phyloP scores from a whole-genome alignment of 2,329 filamentous ascomycete genomes.

The Tolypocladium inflatum region DNA sequence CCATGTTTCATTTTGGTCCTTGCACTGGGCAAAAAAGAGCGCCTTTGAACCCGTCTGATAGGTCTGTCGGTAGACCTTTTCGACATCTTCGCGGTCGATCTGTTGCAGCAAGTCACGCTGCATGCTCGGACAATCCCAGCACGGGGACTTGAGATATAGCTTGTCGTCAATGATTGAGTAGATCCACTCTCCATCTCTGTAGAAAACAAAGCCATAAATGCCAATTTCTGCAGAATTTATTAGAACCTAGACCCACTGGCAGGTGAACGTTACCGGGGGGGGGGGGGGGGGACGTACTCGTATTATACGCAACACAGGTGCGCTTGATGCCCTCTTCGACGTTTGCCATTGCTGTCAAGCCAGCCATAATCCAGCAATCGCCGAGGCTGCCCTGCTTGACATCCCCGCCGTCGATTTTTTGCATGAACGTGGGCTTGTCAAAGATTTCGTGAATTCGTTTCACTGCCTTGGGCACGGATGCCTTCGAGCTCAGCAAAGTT shows the following conservation, averaged over 20 bases:
- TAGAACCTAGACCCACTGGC: no score
- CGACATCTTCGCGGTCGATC: slow-evolving; percentile 63
- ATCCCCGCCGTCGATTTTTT: slow-evolving; percentile 59
- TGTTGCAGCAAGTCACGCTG: slow-evolving; percentile 67
- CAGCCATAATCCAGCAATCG: slow-evolving; percentile 79
- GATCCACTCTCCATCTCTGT: slow-evolving; percentile 83
- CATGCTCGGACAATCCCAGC: slow-evolving; percentile 70
- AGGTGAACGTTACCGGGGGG: no score
- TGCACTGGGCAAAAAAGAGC: slow-evolving; percentile 69
- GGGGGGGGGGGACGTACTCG: slow-evolving; percentile 26
- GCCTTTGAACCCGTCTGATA: slow-evolving; percentile 70
- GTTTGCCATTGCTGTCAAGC: slow-evolving; percentile 66
- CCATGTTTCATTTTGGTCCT: slow-evolving; percentile 74
- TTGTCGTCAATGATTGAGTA: slow-evolving; percentile 90
- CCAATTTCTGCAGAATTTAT: slow-evolving; percentile 41
- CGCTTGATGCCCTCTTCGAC: slow-evolving; percentile 60
- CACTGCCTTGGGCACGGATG: slow-evolving; percentile 59
- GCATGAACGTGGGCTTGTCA: slow-evolving; percentile 60
- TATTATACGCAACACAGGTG: slow-evolving; percentile 67
- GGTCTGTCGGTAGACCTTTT: slow-evolving; percentile 59
- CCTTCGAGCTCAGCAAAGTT: slow-evolving; percentile 34
- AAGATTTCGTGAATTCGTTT: slow-evolving; percentile 69
- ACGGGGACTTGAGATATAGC: slow-evolving; percentile 71
- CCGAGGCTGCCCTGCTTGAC: slow-evolving; percentile 69
- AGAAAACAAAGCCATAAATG: slow-evolving; percentile 86